A percentile compares a stretch with the other conserved stretches of the same genome.
Evolutionary conservation across 345 rosid species (phyloP).

Genomic region (Trapa incisa): DNA sequence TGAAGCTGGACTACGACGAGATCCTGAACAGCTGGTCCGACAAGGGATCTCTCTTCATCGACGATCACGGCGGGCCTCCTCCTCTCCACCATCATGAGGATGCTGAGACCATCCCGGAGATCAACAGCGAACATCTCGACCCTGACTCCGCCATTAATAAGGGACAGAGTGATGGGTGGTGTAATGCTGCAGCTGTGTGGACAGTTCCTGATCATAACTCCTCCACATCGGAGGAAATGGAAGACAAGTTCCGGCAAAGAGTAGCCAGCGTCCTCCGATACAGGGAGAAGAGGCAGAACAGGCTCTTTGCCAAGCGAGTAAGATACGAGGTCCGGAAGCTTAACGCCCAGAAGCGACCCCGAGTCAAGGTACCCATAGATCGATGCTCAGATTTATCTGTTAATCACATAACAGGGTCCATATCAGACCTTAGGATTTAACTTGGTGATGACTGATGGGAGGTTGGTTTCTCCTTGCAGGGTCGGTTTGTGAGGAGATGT

Average conservation of each 20-base stretch:
- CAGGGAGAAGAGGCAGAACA: conserved; percentile 76
- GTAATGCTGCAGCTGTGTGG: conserved; percentile 26
- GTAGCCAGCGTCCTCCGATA: conserved; percentile 86
- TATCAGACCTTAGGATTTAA: neutral
- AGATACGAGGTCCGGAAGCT: conserved; percentile 87
- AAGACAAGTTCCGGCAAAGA: conserved; percentile 42
- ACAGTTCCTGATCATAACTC: conserved; percentile 44
- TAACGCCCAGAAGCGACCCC: conserved; percentile 93
- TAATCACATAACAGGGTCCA: neutral
- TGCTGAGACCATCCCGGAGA: conserved; percentile 68
- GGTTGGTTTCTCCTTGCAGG: conserved; percentile 22
- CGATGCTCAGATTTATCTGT: too few species aligned
- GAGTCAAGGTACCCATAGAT: conserved; percentile 37
- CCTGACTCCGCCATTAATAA: conserved; percentile 23
- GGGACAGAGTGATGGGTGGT: conserved; percentile 23
- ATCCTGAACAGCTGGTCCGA: conserved; percentile 81
- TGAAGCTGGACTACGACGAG: conserved; percentile 82
- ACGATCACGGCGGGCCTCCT: conserved; percentile 11
- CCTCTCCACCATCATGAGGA: conserved; percentile 4
- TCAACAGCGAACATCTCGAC: conserved; percentile 10
- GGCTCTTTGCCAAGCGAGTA: conserved; percentile 75
- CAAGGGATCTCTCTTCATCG: conserved; percentile 54
- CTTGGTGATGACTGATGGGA: neutral
- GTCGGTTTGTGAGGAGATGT: conserved; percentile 50
- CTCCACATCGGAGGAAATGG: conserved; percentile 9